Conservation (phyloP, 371 early-diverging fungal species). For the Rhizopus delemar region DNA sequence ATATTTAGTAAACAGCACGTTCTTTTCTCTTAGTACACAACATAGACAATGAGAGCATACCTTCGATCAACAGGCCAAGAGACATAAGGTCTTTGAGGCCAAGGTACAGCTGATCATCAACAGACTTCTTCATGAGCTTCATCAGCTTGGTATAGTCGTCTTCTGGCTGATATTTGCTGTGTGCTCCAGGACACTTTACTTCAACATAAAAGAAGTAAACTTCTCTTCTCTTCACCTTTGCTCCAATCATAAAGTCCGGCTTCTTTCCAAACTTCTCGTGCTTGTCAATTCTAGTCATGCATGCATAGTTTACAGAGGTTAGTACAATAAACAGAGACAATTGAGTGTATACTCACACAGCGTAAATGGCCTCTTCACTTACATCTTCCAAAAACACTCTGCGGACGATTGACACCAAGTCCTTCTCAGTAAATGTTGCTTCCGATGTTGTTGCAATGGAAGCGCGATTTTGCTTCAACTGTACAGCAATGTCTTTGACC, state of each 20-base stretch:
- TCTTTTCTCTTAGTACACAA: constrained; percentile 17
- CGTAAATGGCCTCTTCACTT: constrained; percentile 10
- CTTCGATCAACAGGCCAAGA: constrained; percentile 20
- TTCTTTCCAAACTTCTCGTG: constrained; percentile 12
- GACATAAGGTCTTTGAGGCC: constrained; percentile 16
- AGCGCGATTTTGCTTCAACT: constrained; percentile 3
- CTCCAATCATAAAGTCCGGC: constrained; percentile 19
- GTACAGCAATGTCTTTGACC: constrained; percentile 12
- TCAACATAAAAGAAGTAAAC: constrained; percentile 13
- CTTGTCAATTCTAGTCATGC: constrained; percentile 15
- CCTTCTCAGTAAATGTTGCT: constrained; percentile 11
- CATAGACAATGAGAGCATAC: constrained; percentile 18
- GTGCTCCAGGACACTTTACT: constrained; percentile 6
- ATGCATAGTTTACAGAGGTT: constrained; percentile 4
- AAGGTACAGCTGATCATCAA: constrained; percentile 15
- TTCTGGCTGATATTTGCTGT: constrained; percentile 15
- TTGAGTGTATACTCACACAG: constrained; percentile 18
- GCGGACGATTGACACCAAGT: constrained; percentile 12
- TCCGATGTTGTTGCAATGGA: constrained; percentile 7
- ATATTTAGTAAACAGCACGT: constrained; percentile 19
- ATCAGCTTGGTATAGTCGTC: constrained; percentile 12
- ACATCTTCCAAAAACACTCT: constrained; percentile 11
- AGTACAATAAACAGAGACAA: constrained; percentile 13
- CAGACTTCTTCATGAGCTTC: constrained; percentile 20
- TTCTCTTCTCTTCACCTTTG: constrained; percentile 10